Evolutionary conservation across 2,329 filamentous ascomycete species (phyloP).

Genomic region (Plectosphaerella sp.): DNA sequence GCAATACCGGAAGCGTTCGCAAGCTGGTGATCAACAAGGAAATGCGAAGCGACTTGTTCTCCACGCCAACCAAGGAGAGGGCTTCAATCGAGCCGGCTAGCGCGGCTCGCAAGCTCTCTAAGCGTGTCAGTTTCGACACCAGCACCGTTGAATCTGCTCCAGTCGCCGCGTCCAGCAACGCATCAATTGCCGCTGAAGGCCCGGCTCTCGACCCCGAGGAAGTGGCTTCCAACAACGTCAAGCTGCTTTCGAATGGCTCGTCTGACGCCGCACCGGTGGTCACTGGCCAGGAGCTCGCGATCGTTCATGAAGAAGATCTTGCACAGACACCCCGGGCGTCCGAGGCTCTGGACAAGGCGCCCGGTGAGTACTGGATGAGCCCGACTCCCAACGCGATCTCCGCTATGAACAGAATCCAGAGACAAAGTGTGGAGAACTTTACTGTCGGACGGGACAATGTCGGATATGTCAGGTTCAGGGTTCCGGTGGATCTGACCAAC

Average conservation of each 20-base stretch:
- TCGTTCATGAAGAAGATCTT: conserved; percentile 69
- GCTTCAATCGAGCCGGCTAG: conserved; percentile 32
- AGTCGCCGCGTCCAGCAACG: not conserved
- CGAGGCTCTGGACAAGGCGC: conserved; percentile 38
- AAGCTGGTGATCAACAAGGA: conserved; percentile 89
- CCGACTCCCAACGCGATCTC: conserved; percentile 72
- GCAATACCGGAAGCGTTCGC: conserved; percentile 72
- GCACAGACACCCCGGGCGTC: conserved; percentile 17
- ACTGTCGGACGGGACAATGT: conserved; percentile 78
- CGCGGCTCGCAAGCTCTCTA: conserved; percentile 58
- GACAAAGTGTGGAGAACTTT: conserved; percentile 69
- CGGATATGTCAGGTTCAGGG: conserved; percentile 77
- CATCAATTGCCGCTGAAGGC: not conserved
- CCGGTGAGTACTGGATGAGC: conserved; percentile 83
- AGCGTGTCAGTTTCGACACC: conserved; percentile 89
- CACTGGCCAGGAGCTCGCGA: conserved; percentile 70
- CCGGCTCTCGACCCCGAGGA: not conserved
- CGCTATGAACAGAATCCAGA: conserved; percentile 75
- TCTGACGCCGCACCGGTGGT: conserved; percentile 20
- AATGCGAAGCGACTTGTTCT: conserved; percentile 69
- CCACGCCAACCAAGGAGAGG: conserved; percentile 53
- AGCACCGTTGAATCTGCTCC: conserved; percentile 38
- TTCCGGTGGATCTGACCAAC: conserved; percentile 75
- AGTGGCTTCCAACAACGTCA: too few relatives aligned
- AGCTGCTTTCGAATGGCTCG: not conserved